These are phyloP conservation scores for Chenopodium quinoa DNA, from an alignment of 148 eudicot species.

Conservation along the genomic window DNA sequence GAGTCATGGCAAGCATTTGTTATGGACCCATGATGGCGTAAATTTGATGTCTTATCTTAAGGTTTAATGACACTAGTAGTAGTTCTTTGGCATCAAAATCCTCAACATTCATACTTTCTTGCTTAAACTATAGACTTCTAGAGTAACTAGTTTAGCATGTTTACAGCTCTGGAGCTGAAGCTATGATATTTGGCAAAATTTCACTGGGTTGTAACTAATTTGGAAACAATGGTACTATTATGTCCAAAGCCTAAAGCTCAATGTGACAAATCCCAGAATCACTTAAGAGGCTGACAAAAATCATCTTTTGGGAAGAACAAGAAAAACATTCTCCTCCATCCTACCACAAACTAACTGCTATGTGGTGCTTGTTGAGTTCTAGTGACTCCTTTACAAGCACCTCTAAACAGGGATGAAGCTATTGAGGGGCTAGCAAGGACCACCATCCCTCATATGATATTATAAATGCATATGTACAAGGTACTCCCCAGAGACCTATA, in stretches of 20 bases:
- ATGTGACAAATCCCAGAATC: neutral
- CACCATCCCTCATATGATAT: neutral
- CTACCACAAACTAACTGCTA: neutral
- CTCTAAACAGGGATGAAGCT: neutral
- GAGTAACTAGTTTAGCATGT: neutral
- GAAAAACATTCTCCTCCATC: neutral
- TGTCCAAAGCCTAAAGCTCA: neutral
- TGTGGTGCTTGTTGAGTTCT: neutral
- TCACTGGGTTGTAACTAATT: neutral
- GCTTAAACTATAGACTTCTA: neutral
- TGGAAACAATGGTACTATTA: neutral
- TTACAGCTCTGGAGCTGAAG: neutral
- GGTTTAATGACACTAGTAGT: neutral
- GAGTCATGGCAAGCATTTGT: neutral
- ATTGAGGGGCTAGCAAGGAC: neutral
- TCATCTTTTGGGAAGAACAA: neutral
- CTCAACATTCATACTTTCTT: neutral
- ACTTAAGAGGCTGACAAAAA: neutral
- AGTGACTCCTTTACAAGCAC: neutral
- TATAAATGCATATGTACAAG: neutral
- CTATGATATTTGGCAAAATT: neutral
- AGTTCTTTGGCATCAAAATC: neutral
- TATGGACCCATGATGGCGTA: neutral
- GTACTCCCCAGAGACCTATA: no score
- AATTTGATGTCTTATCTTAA: neutral